Percentiles rank a stretch among this genome's conserved stretches.
phyloP scores from a whole-genome alignment of 2,329 filamentous ascomycete species.

The Fusarium pseudoanthophilum region DNA sequence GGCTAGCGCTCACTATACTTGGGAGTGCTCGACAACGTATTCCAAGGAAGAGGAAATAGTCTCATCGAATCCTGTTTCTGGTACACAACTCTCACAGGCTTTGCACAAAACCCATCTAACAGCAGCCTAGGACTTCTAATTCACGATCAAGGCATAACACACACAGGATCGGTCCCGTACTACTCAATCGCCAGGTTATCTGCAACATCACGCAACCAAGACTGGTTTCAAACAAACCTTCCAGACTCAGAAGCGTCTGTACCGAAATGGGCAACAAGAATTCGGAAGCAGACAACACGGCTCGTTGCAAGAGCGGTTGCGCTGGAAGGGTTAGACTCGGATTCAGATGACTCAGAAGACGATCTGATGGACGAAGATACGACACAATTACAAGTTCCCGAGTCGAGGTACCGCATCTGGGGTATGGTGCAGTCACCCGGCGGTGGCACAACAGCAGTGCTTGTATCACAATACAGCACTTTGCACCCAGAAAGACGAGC shows the following conservation, averaged over 20 bases:
- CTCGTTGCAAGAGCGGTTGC: conserved; percentile 59
- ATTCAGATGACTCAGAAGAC: conserved; percentile 48
- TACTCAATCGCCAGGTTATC: conserved; percentile 66
- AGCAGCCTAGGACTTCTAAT: conserved; percentile 58
- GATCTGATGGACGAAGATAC: conserved; percentile 48
- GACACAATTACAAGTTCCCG: conserved; percentile 56
- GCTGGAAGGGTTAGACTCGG: conserved; percentile 50
- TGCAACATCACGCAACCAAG: conserved; percentile 60
- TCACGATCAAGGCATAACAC: conserved; percentile 44
- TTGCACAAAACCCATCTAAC: conserved; percentile 3
- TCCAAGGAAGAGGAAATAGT: conserved; percentile 45
- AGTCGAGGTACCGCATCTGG: conserved; percentile 64
- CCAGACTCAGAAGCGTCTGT: conserved; percentile 42
- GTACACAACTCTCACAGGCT: not conserved
- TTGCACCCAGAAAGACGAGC: conserved; percentile 58
- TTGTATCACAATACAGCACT: conserved; percentile 61
- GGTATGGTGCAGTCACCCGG: conserved; percentile 64
- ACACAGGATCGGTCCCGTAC: conserved; percentile 50
- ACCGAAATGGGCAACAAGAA: conserved; percentile 60
- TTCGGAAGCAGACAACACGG: conserved; percentile 57
- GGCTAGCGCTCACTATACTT: conserved; percentile 51
- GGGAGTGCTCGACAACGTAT: conserved; percentile 61
- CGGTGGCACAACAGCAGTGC: conserved; percentile 61
- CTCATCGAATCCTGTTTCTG: conserved; percentile 49
- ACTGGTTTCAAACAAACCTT: conserved; percentile 66